phyloP scores from a whole-genome alignment of 371 early-diverging fungal genomes.

The Mycotypha africana region DNA sequence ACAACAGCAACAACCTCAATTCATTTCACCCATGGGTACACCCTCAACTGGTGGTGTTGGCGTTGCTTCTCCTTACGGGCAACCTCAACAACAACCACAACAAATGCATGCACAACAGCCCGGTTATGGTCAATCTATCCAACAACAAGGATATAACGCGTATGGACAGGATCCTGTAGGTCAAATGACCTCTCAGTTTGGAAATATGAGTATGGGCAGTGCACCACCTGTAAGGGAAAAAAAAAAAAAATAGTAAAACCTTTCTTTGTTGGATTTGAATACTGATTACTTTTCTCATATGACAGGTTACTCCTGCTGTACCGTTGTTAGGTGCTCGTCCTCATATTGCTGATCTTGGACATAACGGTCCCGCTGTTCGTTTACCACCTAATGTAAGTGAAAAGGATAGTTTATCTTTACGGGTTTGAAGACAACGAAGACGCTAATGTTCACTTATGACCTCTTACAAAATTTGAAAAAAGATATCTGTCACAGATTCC shows the following conservation, averaged over 20 bases:
- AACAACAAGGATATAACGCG: constrained; percentile 22
- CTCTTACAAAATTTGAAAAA: too few relatives aligned
- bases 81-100: constrained; percentile 7
- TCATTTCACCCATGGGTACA: constrained; percentile 26
- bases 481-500: constrained; percentile 70
- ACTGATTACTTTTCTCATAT: too few relatives aligned
- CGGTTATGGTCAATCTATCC: constrained; percentile 22
- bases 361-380: constrained; percentile 49
- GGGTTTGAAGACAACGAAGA: too few relatives aligned
- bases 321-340: constrained; percentile 53
- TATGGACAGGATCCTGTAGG: constrained; percentile 23
- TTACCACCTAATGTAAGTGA: constrained; percentile 54
- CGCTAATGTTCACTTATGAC: too few relatives aligned
- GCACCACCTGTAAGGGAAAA: constrained; percentile 13
- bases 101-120: constrained; percentile 15
- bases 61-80: constrained; percentile 13
- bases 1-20: constrained; percentile 19
- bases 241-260: too few relatives aligned
- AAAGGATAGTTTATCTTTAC: too few relatives aligned
- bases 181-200: constrained; percentile 39
- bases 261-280: not conserved
- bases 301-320: constrained; percentile 29
- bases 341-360: constrained; percentile 47
- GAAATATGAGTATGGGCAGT: constrained; percentile 32
- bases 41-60: not conserved